A percentile compares a stretch with the other conserved stretches of the same genome.
Conservation (phyloP, 2,329 filamentous ascomycete species). For the Pseudogymnoascus sp. region DNA sequence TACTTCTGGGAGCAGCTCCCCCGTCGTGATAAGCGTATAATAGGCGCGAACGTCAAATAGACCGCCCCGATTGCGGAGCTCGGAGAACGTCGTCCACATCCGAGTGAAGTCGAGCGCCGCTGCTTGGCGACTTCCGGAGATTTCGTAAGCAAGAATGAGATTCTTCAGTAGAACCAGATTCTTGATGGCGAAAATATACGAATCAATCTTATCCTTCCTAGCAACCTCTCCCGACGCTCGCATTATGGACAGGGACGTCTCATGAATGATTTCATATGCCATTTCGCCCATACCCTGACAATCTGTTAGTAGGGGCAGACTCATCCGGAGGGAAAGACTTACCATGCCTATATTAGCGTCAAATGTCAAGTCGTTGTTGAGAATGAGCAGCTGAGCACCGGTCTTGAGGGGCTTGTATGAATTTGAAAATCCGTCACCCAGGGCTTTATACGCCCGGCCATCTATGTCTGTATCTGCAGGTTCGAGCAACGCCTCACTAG, state of each 20-base stretch:
- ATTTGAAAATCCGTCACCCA: constrained; percentile 9
- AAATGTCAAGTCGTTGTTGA: constrained; percentile 11
- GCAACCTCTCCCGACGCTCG: constrained; percentile 68
- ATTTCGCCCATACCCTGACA: constrained; percentile 38
- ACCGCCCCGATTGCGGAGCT: constrained; percentile 38
- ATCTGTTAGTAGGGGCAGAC: constrained; percentile 12
- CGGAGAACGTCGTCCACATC: constrained; percentile 51
- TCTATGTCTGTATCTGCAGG: constrained; percentile 10
- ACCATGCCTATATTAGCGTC: constrained; percentile 13
- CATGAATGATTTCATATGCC: constrained; percentile 75
- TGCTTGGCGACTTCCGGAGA: constrained; percentile 54
- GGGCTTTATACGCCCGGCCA: background rate
- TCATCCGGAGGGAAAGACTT: constrained; percentile 12
- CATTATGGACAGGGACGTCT: constrained; percentile 76
- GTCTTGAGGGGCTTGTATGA: constrained; percentile 13
- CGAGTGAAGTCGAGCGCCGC: constrained; percentile 52
- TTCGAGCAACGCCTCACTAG: background rate
- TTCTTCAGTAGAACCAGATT: constrained; percentile 94
- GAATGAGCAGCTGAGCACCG: constrained; percentile 12
- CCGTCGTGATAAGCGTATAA: constrained; percentile 34
- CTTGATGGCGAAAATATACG: constrained; percentile 86
- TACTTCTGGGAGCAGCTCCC: constrained; percentile 27
- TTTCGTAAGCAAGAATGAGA: constrained; percentile 91
- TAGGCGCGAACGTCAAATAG: constrained; percentile 43
- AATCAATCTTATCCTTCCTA: constrained; percentile 62